Evolutionary conservation across 805 yeast species (phyloP), one percentile per base, ranked within the genome.

Genomic region (Kazachstania viticola): DNA sequence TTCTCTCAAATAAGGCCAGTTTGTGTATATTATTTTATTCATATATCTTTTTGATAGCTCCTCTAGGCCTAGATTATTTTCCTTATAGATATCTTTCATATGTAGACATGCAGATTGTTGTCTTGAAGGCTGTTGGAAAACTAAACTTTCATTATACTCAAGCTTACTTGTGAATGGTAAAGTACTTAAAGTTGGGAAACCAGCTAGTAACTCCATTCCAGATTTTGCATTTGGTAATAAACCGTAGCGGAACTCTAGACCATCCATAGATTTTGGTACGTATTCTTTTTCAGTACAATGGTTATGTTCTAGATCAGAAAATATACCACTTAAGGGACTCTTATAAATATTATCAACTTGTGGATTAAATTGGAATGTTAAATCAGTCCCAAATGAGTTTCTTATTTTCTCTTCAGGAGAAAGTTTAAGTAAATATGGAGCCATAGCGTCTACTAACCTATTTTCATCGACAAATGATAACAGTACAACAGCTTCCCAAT

Each of bases 401-500:
- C 98, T 73, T 30, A 48, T 46, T 33, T 63, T 64, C 51, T 91
- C 98, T 31, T 73, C 88, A 0, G 79, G 70, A 1, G 75, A 62
- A 35, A 91, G 61, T 38, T 65, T 67, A 1, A 60, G 48, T 35
- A 82, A 80, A 26, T 67, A 57, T 2, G 94, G 82, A 29, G 59
- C 63, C 70, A 91, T 71, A 1, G 88, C 88, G 3, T 66, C 74
- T 21, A 79, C 60, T 35, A 91, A 66, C 38, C 91, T 68, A 19
- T 70, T 58, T 48, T 80, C 84, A 43, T 91, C 96, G 28, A 91
- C 96, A 65, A 91, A 91, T 4, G 93, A 77, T 36, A 91, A 69
- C 46, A 83, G 69, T 5, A 91, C 95, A 34, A 91, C 95, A 9
- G 96, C 96, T 61, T 91, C 97, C 98, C 98, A 91, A 30, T 84